Conservation (phyloP, 495 filamentous ascomycete genomes). For the Xylaria curta region DNA sequence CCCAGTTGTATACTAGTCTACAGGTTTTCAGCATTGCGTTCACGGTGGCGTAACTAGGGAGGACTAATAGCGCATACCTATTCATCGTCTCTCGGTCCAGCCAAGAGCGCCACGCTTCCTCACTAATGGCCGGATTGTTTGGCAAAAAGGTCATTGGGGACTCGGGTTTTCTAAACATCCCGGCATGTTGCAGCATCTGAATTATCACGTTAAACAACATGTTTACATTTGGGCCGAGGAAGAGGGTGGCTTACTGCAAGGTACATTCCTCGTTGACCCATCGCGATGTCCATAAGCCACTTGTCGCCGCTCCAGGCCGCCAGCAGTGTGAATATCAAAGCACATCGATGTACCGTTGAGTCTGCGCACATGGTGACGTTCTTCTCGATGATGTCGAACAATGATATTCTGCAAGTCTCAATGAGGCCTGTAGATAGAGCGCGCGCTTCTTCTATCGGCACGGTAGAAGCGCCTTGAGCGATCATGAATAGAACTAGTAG, state of each 20-base stretch:
- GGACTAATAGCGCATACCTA: slow-evolving; percentile 48
- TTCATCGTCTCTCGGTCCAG: slow-evolving; percentile 62
- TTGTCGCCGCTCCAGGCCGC: slow-evolving; percentile 72
- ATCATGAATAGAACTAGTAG: slow-evolving; percentile 69
- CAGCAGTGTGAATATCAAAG: slow-evolving; percentile 65
- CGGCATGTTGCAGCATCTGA: slow-evolving; percentile 63
- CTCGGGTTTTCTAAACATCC: slow-evolving; percentile 50
- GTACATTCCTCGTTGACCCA: slow-evolving; percentile 73
- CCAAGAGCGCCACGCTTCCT: slow-evolving; percentile 64
- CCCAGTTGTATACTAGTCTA: slow-evolving; percentile 69
- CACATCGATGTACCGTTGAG: slow-evolving; percentile 62
- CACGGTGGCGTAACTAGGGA: background rate
- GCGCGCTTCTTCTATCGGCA: slow-evolving; percentile 63
- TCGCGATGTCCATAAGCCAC: slow-evolving; percentile 74
- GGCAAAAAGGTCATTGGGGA: slow-evolving; percentile 44
- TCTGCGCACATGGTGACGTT: slow-evolving; percentile 66
- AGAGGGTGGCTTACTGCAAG: slow-evolving; percentile 55
- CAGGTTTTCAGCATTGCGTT: background rate
- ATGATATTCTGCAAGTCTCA: slow-evolving; percentile 69
- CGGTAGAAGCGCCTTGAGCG: slow-evolving; percentile 64
- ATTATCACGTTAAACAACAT: slow-evolving; percentile 8
- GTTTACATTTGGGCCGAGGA: background rate
- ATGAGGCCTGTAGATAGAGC: slow-evolving; percentile 66
- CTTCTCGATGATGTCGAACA: slow-evolving; percentile 70
- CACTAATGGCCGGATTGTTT: slow-evolving; percentile 44